Percentiles rank a stretch among this genome's conserved stretches.
These are phyloP conservation scores for Grigorovia transvaalensis DNA, from an alignment of 805 yeast species.

Conservation along the genomic window DNA sequence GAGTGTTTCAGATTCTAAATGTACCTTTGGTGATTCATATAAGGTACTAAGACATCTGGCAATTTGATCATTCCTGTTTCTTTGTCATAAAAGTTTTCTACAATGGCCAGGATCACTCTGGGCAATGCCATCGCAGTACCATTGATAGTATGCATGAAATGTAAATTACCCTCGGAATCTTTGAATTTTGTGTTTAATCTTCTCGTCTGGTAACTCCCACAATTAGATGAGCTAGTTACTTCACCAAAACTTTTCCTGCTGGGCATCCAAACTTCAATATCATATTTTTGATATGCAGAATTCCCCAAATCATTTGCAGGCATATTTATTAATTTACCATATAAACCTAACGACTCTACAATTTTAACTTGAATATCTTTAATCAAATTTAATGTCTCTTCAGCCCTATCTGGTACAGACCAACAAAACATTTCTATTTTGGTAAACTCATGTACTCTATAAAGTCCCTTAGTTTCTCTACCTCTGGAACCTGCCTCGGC, in stretches of 20 bases:
- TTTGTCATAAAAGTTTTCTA: slow-evolving; percentile 74
- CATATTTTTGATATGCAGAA: slow-evolving; percentile 85
- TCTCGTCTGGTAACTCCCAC: slow-evolving; percentile 84
- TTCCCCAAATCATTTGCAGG: slow-evolving; percentile 88
- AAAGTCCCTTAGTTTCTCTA: slow-evolving; percentile 79
- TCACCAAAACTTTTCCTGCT: slow-evolving; percentile 93
- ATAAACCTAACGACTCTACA: slow-evolving; percentile 56
- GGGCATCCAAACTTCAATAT: slow-evolving; percentile 97
- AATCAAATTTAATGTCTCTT: slow-evolving; percentile 46
- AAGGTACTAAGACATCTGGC: slow-evolving; percentile 59
- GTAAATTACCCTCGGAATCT: slow-evolving; percentile 25
- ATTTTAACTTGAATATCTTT: slow-evolving; percentile 55
- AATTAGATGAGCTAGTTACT: slow-evolving; percentile 80
- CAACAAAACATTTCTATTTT: slow-evolving; percentile 87
- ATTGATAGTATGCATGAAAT: slow-evolving; percentile 72
- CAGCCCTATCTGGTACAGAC: slow-evolving; percentile 40
- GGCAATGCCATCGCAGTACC: slow-evolving; percentile 97
- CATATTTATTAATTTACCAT: slow-evolving; percentile 77
- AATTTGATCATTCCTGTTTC: slow-evolving; percentile 41
- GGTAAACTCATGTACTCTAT: slow-evolving; percentile 92
- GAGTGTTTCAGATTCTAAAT: slow-evolving; percentile 5
- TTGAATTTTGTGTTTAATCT: slow-evolving; percentile 60
- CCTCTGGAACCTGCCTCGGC: slow-evolving; percentile 99
- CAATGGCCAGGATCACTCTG: slow-evolving; percentile 75
- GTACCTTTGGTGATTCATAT: slow-evolving; percentile 53